A percentile compares a stretch with the other conserved stretches of the same genome.
Evolutionary conservation across 305 asterid species (phyloP).

Genomic region (Ruellia speciosa): DNA sequence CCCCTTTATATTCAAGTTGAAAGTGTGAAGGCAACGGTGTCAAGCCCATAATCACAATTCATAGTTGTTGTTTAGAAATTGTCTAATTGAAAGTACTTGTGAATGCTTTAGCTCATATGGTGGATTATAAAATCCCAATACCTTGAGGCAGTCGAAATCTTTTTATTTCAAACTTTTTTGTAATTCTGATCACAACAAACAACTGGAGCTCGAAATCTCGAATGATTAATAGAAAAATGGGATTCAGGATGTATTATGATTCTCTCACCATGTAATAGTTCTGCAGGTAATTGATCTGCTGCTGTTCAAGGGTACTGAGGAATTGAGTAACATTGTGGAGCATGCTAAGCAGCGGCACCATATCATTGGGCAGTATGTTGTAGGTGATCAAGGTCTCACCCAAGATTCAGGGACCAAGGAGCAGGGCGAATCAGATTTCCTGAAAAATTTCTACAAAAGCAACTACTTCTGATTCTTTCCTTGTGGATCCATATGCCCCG

Average conservation of each 20-base stretch:
- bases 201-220: background rate
- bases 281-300: constrained; percentile 79
- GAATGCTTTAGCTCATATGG: too few relatives aligned
- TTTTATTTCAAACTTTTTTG: too few relatives aligned
- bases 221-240: background rate
- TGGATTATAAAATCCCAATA: too few relatives aligned
- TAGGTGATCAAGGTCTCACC: constrained; percentile 35
- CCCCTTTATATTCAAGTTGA: too few relatives aligned
- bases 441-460: constrained; percentile 62
- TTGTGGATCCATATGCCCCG: constrained; percentile 7
- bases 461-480: constrained; percentile 50
- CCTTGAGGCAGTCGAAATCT: too few relatives aligned
- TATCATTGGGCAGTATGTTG: constrained; percentile 70
- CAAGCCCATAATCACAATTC: background rate
- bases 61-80: background rate
- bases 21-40: too few relatives aligned
- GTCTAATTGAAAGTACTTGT: background rate
- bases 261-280: background rate
- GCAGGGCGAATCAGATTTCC: constrained; percentile 51
- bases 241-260: background rate
- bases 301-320: constrained; percentile 83
- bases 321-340: constrained; percentile 64
- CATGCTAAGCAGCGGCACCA: constrained; percentile 94
- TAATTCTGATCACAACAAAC: too few relatives aligned
- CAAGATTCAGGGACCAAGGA: constrained; percentile 45